These are phyloP conservation scores for Tylopilus rubrobrunneus DNA, from an alignment of 768 basidiomycete genomes.

Conservation along the genomic window DNA sequence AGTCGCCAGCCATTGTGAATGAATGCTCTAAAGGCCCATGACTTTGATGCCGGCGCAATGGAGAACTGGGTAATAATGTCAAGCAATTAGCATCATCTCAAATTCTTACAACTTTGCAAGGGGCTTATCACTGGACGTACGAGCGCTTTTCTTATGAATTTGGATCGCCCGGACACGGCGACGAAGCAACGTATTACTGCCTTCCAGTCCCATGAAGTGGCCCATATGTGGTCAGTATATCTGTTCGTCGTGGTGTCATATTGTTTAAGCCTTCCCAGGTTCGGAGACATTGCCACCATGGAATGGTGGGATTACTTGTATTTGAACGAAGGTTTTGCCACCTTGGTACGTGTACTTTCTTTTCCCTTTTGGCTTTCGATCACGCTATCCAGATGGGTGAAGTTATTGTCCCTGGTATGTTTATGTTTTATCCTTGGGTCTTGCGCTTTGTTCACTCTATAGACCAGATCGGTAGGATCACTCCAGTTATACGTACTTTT, in stretches of 20 bases:
- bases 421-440: slow-evolving; percentile 28
- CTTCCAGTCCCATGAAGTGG: slow-evolving; percentile 83
- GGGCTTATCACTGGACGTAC: slow-evolving; percentile 90
- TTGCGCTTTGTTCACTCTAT: slow-evolving; percentile 7
- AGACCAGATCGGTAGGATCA: slow-evolving; percentile 50
- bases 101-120: slow-evolving; percentile 26
- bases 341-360: slow-evolving; percentile 50
- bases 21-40: slow-evolving; percentile 50
- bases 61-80: slow-evolving; percentile 69
- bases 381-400: slow-evolving; percentile 67
- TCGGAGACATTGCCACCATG: slow-evolving; percentile 93
- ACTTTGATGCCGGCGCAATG: slow-evolving; percentile 92
- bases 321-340: slow-evolving; percentile 87
- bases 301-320: slow-evolving; percentile 83
- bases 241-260: neutral
- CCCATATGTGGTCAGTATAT: slow-evolving; percentile 66
- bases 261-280: slow-evolving; percentile 43
- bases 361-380: neutral
- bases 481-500: neutral
- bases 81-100: neutral
- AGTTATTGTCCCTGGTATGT: slow-evolving; percentile 72
- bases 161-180: slow-evolving; percentile 63
- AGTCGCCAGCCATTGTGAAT: neutral
- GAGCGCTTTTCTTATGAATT: slow-evolving; percentile 73
- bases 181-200: slow-evolving; percentile 78